Percentiles rank a stretch among this genome's conserved stretches.
Evolutionary conservation across 2,329 filamentous ascomycete genomes (phyloP).

Genomic region (Botrytis fabae): DNA sequence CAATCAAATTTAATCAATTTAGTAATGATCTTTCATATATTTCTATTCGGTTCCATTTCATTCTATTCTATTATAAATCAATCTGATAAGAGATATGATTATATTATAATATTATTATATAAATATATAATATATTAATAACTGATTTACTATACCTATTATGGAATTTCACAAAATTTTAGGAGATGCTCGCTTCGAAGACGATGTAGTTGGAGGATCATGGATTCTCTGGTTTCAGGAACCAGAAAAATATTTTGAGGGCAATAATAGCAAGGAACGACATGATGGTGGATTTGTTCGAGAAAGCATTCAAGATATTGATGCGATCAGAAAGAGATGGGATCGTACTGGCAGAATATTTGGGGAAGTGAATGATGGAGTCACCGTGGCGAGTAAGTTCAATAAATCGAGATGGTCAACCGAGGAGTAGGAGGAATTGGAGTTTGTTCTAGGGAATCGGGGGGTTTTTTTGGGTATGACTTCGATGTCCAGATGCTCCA

Average conservation of each 20-base stretch:
- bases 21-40: too few species aligned
- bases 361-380: neutral
- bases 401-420: neutral
- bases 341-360: neutral
- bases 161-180: too few species aligned
- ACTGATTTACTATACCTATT: too few species aligned
- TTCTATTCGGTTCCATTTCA: too few species aligned
- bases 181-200: neutral
- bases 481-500: neutral
- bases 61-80: too few species aligned
- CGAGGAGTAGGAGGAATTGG: neutral
- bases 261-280: neutral
- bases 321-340: neutral
- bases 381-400: neutral
- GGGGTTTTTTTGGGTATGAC: neutral
- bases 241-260: neutral
- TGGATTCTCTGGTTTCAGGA: neutral
- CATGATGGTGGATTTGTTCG: neutral
- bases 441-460: fast-evolving
- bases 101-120: too few species aligned
- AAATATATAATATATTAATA: too few species aligned
- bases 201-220: neutral
- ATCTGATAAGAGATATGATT: too few species aligned
- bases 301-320: neutral
- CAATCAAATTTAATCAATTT: too few species aligned